phyloP scores from a whole-genome alignment of 2,329 filamentous ascomycete genomes.

The Alternaria metachromatica region DNA sequence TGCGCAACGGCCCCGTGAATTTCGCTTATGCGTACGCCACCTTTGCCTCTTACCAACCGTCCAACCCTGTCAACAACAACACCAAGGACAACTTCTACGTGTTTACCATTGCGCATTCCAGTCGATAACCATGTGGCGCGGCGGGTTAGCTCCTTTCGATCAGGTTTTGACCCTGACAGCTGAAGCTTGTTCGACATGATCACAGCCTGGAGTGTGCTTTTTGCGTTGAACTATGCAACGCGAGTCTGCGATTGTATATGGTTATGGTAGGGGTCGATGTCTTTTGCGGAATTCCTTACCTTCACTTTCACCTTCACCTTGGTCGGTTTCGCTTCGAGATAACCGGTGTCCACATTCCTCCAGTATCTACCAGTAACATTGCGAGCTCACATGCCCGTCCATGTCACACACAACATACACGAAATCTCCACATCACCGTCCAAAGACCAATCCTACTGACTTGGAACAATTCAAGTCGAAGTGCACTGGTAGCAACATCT shows the following conservation, averaged over 20 bases:
- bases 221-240: constrained; percentile 6
- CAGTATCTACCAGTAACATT: not conserved
- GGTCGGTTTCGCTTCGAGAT: too few species aligned
- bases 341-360: too few species aligned
- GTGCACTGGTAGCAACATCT: not conserved
- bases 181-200: constrained; percentile 11
- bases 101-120: constrained; percentile 8
- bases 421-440: not conserved
- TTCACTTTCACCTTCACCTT: not conserved
- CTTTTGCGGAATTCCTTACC: not conserved
- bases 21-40: constrained; percentile 17
- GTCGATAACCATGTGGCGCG: not conserved
- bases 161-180: constrained; percentile 10
- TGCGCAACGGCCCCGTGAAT: constrained; percentile 18
- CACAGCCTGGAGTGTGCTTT: constrained; percentile 23
- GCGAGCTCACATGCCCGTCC: not conserved
- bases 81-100: constrained; percentile 1
- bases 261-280: not conserved
- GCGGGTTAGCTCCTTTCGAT: constrained; percentile 15
- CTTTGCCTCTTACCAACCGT: constrained; percentile 8
- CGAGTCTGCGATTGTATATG: constrained; percentile 8
- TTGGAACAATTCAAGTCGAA: not conserved
- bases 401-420: not conserved
- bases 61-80: constrained; percentile 7
- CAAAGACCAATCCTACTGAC: not conserved